Conservation (phyloP, 1,284 basidiomycete genomes). For the Kalmanozyma brasiliensis region DNA sequence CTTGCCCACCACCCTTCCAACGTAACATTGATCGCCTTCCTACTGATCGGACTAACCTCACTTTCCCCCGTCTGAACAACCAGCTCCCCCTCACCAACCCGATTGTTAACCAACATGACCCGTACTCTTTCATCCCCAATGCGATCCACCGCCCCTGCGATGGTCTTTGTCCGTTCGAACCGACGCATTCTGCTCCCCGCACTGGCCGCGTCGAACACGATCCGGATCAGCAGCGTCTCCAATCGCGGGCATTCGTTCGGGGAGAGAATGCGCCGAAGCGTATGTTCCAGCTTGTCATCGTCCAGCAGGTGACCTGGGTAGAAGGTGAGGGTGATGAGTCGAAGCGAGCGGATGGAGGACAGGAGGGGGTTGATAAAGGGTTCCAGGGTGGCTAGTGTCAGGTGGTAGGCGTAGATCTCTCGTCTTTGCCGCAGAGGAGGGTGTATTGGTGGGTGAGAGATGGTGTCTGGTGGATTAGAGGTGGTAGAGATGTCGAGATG, state of each 20-base stretch:
- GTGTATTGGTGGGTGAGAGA: not conserved
- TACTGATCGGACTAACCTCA: slow-evolving; percentile 17
- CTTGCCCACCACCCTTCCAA: slow-evolving; percentile 43
- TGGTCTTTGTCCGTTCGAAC: slow-evolving; percentile 51
- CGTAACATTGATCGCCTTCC: slow-evolving; percentile 25
- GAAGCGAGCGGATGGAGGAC: slow-evolving; percentile 32
- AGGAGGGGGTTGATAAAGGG: slow-evolving; percentile 41
- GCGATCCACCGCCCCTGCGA: slow-evolving; percentile 39
- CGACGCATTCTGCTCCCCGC: slow-evolving; percentile 32
- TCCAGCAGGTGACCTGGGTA: slow-evolving; percentile 45
- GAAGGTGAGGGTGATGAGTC: slow-evolving; percentile 46
- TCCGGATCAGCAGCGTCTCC: slow-evolving; percentile 30
- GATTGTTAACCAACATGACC: slow-evolving; percentile 25
- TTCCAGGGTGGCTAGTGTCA: slow-evolving; percentile 43
- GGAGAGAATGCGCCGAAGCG: slow-evolving; percentile 42
- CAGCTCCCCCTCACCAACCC: slow-evolving; percentile 30
- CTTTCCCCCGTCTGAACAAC: not conserved
- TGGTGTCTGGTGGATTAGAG: not conserved
- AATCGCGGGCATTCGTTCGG: slow-evolving; percentile 24
- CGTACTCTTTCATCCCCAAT: slow-evolving; percentile 42
- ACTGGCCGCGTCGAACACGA: slow-evolving; percentile 34
- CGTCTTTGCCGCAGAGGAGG: slow-evolving; percentile 8
- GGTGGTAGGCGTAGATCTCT: slow-evolving; percentile 50
- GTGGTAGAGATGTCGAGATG: not conserved
- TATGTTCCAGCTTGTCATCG: slow-evolving; percentile 53